phyloP scores from a whole-genome alignment of 768 basidiomycete genomes.

The Calocera viscosa region DNA sequence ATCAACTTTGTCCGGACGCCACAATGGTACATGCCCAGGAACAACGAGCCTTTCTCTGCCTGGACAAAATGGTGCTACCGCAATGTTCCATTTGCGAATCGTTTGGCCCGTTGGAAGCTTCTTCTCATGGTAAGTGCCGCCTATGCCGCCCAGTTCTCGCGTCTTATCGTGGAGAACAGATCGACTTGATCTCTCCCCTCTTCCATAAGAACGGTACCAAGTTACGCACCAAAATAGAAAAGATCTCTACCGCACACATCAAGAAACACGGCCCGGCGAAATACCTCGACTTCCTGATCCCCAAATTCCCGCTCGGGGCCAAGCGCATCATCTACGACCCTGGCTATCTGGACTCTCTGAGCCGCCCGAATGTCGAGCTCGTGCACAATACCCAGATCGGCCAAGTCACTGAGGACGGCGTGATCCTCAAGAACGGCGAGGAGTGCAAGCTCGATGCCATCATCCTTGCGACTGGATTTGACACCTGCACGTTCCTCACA shows the following conservation, averaged over 20 bases:
- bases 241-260: constrained; percentile 30
- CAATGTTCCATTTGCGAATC: constrained; percentile 36
- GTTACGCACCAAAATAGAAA: neutral
- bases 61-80: constrained; percentile 44
- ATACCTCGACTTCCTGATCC: constrained; percentile 37
- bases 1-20: constrained; percentile 47
- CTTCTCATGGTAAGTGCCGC: neutral
- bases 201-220: neutral
- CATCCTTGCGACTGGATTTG: constrained; percentile 17
- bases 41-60: constrained; percentile 31
- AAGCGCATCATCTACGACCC: constrained; percentile 45
- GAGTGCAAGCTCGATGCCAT: constrained; percentile 18
- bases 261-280: constrained; percentile 38
- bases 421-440: constrained; percentile 12
- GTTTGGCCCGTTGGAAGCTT: neutral
- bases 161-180: constrained; percentile 1
- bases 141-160: neutral
- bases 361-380: constrained; percentile 42
- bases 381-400: constrained; percentile 10
- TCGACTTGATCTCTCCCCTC: constrained; percentile 1
- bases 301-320: constrained; percentile 27
- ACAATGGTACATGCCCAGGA: constrained; percentile 45
- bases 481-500: constrained; percentile 9
- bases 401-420: constrained; percentile 11
- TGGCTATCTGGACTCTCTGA: constrained; percentile 42